Evolutionary conservation across 1,284 basidiomycete genomes (phyloP), one percentile per base, ranked within the genome.

Genomic region (Schizophyllum amplum): DNA sequence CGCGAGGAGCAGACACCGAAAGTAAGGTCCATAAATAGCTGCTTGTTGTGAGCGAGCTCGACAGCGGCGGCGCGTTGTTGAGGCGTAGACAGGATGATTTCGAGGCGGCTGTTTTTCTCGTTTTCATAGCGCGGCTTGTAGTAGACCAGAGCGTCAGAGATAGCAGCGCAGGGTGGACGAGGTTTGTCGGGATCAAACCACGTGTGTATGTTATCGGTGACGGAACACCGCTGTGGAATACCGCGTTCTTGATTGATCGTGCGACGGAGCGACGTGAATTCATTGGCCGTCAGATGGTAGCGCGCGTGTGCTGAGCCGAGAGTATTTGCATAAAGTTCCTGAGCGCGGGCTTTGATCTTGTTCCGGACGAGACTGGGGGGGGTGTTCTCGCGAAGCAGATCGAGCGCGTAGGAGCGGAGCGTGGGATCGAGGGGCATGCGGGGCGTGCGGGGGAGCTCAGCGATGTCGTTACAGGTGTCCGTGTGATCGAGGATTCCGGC

Each of bases 21-120:
- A 2, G 67, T 69, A 4, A 64, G 50, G 57, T 69, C 66, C 61
- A 68, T 63, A 4, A 68, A 50, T 20, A 69, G 50, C 42, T 65
- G 66, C 20, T 57, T 49, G 42, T 62, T 60, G 57, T 68, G 66
- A 4, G 64, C 65, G 61, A 60, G 65, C 25, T 61, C 59, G 64
- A 64, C 66, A 5, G 63, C 64, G 2, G 59, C 52, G 1, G 46
- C 47, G 20, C 56, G 54, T 59, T 61, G 61, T 24, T 62, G 53
- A 0, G 61, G 57, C 4, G 65, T 66, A 2, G 59, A 61, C 20
- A 65, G 27, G 27, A 66, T 65, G 25, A 66, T 27, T 13, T 50
- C 42, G 27, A 67, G 63, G n/a, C 60, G 63, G 20, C 66, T 60
- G 11, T 54, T 46, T 25, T 53, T 52, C 25, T 53, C 51, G 3